phyloP scores from a whole-genome alignment of 2,329 filamentous ascomycete species.

The Colletotrichum graminicola region DNA sequence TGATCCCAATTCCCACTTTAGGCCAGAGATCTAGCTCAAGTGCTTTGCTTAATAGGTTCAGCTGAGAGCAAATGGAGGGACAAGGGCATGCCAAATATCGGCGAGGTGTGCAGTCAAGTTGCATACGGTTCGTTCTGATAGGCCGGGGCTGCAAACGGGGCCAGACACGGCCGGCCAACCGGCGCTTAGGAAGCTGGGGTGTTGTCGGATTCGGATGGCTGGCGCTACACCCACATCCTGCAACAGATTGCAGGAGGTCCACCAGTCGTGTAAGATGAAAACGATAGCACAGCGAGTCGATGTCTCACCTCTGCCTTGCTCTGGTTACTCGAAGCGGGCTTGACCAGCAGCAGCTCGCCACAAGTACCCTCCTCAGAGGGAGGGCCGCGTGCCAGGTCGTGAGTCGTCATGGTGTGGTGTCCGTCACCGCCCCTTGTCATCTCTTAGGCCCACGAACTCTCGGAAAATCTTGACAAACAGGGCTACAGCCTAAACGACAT shows the following conservation, averaged over 20 bases:
- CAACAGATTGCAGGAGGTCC: slow-evolving; percentile 53
- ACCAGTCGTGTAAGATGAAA: slow-evolving; percentile 58
- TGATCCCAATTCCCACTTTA: slow-evolving; percentile 26
- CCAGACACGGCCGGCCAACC: slow-evolving; percentile 54
- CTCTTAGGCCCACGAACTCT: slow-evolving; percentile 25
- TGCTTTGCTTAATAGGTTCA: slow-evolving; percentile 39
- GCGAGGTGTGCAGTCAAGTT: slow-evolving; percentile 47
- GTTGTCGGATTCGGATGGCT: slow-evolving; percentile 56
- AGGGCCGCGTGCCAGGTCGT: slow-evolving; percentile 57
- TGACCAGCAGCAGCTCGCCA: slow-evolving; percentile 54
- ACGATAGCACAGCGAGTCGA: slow-evolving; percentile 57
- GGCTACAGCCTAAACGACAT: slow-evolving; percentile 20
- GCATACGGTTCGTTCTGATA: slow-evolving; percentile 56
- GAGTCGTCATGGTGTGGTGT: slow-evolving; percentile 49
- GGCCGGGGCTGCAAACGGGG: slow-evolving; percentile 52
- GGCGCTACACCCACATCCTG: slow-evolving; percentile 57
- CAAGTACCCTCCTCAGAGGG: slow-evolving; percentile 50
- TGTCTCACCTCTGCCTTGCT: slow-evolving; percentile 62
- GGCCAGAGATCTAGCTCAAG: slow-evolving; percentile 26
- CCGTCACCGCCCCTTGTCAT: slow-evolving; percentile 38
- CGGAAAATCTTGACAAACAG: slow-evolving; percentile 31
- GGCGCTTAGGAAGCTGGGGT: slow-evolving; percentile 62
- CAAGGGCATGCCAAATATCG: slow-evolving; percentile 46
- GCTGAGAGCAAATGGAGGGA: slow-evolving; percentile 39
- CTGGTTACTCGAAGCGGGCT: slow-evolving; percentile 44